phyloP scores from a whole-genome alignment of 768 basidiomycete genomes.

The Lentinula sp. region DNA sequence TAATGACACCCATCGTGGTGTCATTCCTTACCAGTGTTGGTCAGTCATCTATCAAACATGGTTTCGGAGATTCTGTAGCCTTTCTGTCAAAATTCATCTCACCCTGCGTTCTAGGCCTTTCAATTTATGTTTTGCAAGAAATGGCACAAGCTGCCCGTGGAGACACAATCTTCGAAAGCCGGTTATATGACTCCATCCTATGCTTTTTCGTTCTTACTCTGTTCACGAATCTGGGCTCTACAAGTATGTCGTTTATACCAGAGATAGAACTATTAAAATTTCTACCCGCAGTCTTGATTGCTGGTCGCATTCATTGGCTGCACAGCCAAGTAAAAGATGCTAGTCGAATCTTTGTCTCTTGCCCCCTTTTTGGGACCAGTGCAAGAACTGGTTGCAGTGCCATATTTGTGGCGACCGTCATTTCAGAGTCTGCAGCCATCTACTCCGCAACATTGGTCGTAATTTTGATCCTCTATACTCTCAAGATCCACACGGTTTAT shows the following conservation, averaged over 20 bases:
- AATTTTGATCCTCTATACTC: not conserved
- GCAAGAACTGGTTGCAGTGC: not conserved
- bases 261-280: not conserved
- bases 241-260: not conserved
- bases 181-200: not conserved
- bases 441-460: not conserved
- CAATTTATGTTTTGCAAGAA: not conserved
- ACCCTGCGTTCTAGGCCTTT: not conserved
- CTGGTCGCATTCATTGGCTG: not conserved
- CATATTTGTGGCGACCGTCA: not conserved
- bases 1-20: not conserved
- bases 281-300: not conserved
- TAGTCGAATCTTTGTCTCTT: not conserved
- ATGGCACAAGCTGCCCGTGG: not conserved
- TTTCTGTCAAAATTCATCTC: not conserved
- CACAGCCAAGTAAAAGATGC: not conserved
- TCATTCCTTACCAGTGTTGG: not conserved
- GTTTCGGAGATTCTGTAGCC: not conserved
- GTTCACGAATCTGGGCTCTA: not conserved
- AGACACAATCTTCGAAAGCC: not conserved
- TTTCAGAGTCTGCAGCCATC: conserved; percentile 1
- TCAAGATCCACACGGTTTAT: not conserved
- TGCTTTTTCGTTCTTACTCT: not conserved
- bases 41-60: not conserved
- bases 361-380: not conserved